Conservation (phyloP, 495 filamentous ascomycete species). For the Rusavskia elegans region DNA sequence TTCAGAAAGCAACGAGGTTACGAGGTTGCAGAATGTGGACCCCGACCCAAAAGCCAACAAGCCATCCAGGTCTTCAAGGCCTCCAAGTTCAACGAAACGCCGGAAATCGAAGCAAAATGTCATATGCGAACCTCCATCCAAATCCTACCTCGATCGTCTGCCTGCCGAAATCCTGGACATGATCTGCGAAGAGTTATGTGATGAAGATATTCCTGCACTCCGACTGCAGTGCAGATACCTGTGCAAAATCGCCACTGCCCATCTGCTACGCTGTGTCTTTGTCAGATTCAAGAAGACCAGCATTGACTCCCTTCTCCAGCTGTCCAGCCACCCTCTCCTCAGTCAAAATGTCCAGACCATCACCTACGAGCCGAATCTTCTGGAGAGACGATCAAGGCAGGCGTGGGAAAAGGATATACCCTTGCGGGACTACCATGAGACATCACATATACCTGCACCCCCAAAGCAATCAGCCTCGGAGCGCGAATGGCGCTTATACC, state of each 20-base stretch:
- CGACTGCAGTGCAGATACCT: conserved; percentile 1
- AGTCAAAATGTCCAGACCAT: not conserved
- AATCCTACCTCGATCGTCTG: not conserved
- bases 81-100: not conserved
- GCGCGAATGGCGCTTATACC: conserved; percentile 1
- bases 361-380: not conserved
- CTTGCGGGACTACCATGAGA: not conserved
- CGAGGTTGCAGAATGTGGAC: no score
- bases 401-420: not conserved
- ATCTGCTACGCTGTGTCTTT: not conserved
- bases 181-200: not conserved
- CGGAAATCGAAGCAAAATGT: not conserved
- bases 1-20: no score
- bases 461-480: not conserved
- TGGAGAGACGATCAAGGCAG: not conserved
- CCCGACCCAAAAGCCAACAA: not conserved
- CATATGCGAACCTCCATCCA: not conserved
- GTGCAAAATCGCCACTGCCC: not conserved
- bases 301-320: not conserved
- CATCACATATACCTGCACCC: not conserved
- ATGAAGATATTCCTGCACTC: not conserved
- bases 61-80: not conserved
- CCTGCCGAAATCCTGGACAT: not conserved
- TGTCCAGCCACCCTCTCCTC: not conserved
- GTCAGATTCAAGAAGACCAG: not conserved